Evolutionary conservation across 768 basidiomycete species (phyloP).

Genomic region (Boletus vermiculosoides): DNA sequence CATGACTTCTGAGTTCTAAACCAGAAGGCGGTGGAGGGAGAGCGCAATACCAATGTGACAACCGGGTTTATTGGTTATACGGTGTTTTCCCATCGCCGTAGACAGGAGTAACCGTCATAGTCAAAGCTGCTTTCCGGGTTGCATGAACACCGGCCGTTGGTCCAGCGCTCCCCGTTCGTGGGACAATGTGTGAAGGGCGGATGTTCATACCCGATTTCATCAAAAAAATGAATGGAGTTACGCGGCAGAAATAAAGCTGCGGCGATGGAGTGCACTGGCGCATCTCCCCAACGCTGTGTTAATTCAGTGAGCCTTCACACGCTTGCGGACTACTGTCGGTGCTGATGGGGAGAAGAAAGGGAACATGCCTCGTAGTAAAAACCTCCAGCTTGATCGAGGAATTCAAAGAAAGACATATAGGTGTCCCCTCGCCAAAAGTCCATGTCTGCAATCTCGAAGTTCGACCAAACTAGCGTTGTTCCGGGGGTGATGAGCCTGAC

Average conservation of each 20-base stretch:
- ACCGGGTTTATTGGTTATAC: background rate
- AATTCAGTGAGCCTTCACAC: background rate
- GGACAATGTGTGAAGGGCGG: slow-evolving; percentile 31
- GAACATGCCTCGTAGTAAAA: slow-evolving; percentile 79
- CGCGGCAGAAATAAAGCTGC: slow-evolving; percentile 86
- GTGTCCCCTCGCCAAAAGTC: slow-evolving; percentile 84
- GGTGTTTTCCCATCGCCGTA: slow-evolving; percentile 21
- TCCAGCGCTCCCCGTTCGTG: slow-evolving; percentile 18
- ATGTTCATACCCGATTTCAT: slow-evolving; percentile 65
- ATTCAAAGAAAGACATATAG: slow-evolving; percentile 82
- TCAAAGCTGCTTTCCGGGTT: slow-evolving; percentile 24
- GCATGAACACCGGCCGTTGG: slow-evolving; percentile 25
- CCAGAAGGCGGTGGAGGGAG: background rate
- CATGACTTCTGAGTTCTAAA: background rate
- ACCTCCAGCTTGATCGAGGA: slow-evolving; percentile 75
- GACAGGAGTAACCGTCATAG: slow-evolving; percentile 30
- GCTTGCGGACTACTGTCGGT: background rate
- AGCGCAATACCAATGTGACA: background rate
- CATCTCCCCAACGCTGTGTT: slow-evolving; percentile 87
- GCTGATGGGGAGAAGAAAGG: background rate
- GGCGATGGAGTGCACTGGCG: slow-evolving; percentile 87
- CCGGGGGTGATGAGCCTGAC: background rate
- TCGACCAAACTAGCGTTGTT: slow-evolving; percentile 72
- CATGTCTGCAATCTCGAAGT: slow-evolving; percentile 88
- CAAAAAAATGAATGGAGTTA: slow-evolving; percentile 91